phyloP scores from a whole-genome alignment of 441 rosid species.

The Oxalis stricta region DNA sequence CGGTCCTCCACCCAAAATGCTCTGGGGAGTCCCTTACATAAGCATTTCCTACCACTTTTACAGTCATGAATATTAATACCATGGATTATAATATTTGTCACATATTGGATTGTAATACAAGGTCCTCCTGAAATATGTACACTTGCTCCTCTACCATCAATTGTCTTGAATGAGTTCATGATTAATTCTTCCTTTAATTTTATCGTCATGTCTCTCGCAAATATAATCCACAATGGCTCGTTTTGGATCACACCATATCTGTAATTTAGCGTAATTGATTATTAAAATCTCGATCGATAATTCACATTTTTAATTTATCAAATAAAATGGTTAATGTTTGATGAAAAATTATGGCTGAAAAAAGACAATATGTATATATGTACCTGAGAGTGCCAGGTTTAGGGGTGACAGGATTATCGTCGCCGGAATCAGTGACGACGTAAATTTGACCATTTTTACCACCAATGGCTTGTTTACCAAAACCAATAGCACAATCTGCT shows the following conservation, averaged over 20 bases:
- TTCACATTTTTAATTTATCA: too few relatives aligned
- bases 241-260: slow-evolving; percentile 29
- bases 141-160: slow-evolving; percentile 32
- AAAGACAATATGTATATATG: too few relatives aligned
- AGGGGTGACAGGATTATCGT: slow-evolving; percentile 26
- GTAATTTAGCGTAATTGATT: too few relatives aligned
- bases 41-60: slow-evolving; percentile 25
- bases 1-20: slow-evolving; percentile 29
- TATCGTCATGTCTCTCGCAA: slow-evolving; percentile 31
- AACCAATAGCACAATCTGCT: slow-evolving; percentile 32
- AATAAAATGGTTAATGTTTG: too few relatives aligned
- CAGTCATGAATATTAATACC: slow-evolving; percentile 32
- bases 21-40: slow-evolving; percentile 25
- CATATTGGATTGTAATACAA: slow-evolving; percentile 29
- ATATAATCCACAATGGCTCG: slow-evolving; percentile 29
- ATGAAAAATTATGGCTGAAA: too few relatives aligned
- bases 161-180: slow-evolving; percentile 37
- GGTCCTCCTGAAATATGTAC: slow-evolving; percentile 34
- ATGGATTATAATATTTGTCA: slow-evolving; percentile 30
- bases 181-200: slow-evolving; percentile 27
- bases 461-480: slow-evolving; percentile 29
- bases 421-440: slow-evolving; percentile 23
- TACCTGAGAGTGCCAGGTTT: slow-evolving; percentile 31
- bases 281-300: too few relatives aligned
- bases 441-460: slow-evolving; percentile 27